A percentile compares a stretch with the other conserved stretches of the same genome.
These are phyloP conservation scores for Hypoxylon sp. DNA, from an alignment of 2,329 filamentous ascomycete genomes.

Conservation along the genomic window DNA sequence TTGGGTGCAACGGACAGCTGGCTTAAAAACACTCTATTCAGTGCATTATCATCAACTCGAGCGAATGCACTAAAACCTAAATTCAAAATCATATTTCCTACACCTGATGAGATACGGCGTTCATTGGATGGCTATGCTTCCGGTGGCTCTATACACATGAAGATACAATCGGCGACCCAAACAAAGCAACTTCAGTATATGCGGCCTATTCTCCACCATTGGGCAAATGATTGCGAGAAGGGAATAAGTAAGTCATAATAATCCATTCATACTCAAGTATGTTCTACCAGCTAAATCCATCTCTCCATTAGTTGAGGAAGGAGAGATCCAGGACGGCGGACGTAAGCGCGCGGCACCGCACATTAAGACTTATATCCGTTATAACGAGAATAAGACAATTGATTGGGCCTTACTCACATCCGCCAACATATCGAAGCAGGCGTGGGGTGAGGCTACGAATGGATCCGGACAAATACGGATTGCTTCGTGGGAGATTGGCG, in stretches of 20 bases:
- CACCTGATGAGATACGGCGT: slow-evolving; percentile 80
- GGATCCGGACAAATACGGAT: slow-evolving; percentile 75
- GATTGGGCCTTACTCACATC: slow-evolving; percentile 91
- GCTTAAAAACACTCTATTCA: slow-evolving; percentile 76
- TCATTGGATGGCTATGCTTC: slow-evolving; percentile 84
- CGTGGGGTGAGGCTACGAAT: slow-evolving; percentile 80
- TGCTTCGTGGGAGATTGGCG: slow-evolving; percentile 86
- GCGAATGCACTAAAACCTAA: slow-evolving; percentile 57
- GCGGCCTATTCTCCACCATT: slow-evolving; percentile 79
- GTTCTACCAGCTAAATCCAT: background rate
- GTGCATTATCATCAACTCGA: slow-evolving; percentile 57
- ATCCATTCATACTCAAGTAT: background rate
- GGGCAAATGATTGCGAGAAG: slow-evolving; percentile 73
- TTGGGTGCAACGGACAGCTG: slow-evolving; percentile 79
- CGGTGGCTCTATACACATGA: slow-evolving; percentile 86
- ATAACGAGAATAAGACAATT: slow-evolving; percentile 65
- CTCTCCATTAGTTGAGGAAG: slow-evolving; percentile 30
- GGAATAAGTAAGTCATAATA: slow-evolving; percentile 54
- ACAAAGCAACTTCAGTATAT: slow-evolving; percentile 81
- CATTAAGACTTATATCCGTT: slow-evolving; percentile 90
- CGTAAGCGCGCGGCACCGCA: slow-evolving; percentile 83
- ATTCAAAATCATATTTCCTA: slow-evolving; percentile 85
- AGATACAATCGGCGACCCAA: slow-evolving; percentile 78
- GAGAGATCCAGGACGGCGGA: slow-evolving; percentile 64
- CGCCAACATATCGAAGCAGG: slow-evolving; percentile 92